A percentile compares a stretch with the other conserved stretches of the same genome.
These are phyloP conservation scores for Ogataea nakhonphanomensis DNA, from an alignment of 805 yeast species.

Conservation along the genomic window DNA sequence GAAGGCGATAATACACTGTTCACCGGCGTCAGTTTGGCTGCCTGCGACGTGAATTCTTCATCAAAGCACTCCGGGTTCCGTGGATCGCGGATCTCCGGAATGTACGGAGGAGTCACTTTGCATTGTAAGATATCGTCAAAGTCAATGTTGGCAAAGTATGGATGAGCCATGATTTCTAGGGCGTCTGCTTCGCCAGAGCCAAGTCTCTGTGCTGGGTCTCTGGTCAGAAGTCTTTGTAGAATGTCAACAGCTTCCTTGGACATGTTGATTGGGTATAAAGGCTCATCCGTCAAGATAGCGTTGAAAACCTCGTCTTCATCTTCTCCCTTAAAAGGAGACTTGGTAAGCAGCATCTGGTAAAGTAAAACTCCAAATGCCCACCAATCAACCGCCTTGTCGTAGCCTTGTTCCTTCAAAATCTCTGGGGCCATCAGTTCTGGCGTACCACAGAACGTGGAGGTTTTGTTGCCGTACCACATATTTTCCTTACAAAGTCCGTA, in stretches of 20 bases:
- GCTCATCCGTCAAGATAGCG: slow-evolving; percentile 95
- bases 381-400: slow-evolving; percentile 97
- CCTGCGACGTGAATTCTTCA: slow-evolving; percentile 89
- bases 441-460: slow-evolving; percentile 96
- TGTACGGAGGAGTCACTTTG: slow-evolving; percentile 80
- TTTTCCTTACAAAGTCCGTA: slow-evolving; percentile 95
- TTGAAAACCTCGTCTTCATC: slow-evolving; percentile 86
- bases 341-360: slow-evolving; percentile 94
- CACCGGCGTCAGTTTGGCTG: slow-evolving; percentile 93
- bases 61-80: slow-evolving; percentile 93
- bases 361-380: slow-evolving; percentile 98
- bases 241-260: slow-evolving; percentile 94
- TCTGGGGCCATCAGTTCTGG: slow-evolving; percentile 99
- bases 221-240: slow-evolving; percentile 83
- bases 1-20: slow-evolving; percentile 80
- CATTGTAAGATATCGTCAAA: slow-evolving; percentile 79
- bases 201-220: slow-evolving; percentile 79
- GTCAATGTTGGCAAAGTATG: slow-evolving; percentile 84
- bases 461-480: slow-evolving; percentile 61
- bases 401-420: slow-evolving; percentile 86
- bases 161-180: slow-evolving; percentile 89
- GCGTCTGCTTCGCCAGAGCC: slow-evolving; percentile 92
- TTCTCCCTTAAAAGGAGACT: slow-evolving; percentile 96
- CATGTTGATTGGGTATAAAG: slow-evolving; percentile 95
- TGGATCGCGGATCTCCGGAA: slow-evolving; percentile 82